Evolutionary conservation across 2,329 filamentous ascomycete genomes (phyloP).

Genomic region (Lojkania enalia): DNA sequence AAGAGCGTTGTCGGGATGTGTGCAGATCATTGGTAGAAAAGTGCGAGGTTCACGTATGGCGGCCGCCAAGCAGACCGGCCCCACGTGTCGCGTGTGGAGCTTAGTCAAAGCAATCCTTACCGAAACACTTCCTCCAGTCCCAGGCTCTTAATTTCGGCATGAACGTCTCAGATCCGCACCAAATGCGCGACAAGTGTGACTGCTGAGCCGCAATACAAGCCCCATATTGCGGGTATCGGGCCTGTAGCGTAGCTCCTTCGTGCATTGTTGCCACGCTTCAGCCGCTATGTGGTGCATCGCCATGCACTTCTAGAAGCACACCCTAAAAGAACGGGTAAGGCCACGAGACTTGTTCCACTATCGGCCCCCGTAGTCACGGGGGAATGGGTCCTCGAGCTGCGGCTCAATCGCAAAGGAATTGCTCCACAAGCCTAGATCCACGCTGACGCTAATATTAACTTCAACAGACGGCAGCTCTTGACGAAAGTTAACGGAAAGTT

Average conservation of each 20-base stretch:
- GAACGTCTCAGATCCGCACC: conserved; percentile 7
- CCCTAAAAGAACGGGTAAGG: neutral
- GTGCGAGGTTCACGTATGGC: neutral
- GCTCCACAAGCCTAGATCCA: neutral
- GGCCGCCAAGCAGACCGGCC: neutral
- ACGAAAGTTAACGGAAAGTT: conserved; percentile 2
- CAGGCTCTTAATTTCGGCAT: neutral
- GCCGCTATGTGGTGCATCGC: neutral
- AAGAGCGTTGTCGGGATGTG: no score
- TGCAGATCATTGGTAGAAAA: neutral
- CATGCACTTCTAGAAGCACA: neutral
- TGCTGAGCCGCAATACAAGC: conserved; percentile 9
- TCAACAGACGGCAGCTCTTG: conserved; percentile 10
- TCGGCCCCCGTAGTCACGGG: neutral
- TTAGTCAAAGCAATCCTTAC: neutral
- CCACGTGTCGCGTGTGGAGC: neutral
- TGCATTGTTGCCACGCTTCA: conserved; percentile 1
- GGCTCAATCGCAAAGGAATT: neutral
- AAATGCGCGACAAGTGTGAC: neutral
- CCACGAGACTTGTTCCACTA: neutral
- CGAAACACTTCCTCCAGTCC: no score
- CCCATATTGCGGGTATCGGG: conserved; percentile 11
- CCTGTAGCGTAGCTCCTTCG: neutral
- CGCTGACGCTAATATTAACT: conserved; percentile 10
- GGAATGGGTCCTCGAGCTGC: conserved; percentile 3